Conservation (phyloP, 2,329 filamentous ascomycete genomes). For the Sporothrix protearum region DNA sequence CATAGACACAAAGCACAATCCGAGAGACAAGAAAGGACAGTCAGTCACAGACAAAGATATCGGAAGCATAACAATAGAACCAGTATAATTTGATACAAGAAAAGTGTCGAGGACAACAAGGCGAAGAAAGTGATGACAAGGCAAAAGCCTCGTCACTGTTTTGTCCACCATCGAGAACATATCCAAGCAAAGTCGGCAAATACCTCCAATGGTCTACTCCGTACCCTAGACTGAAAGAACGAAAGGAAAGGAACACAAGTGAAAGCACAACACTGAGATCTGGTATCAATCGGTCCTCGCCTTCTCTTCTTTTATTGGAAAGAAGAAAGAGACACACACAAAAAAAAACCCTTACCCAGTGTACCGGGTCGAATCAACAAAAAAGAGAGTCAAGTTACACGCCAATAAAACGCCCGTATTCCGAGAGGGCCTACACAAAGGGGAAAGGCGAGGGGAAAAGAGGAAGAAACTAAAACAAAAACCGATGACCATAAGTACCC, state of each 20-base stretch:
- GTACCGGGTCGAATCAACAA: not conserved
- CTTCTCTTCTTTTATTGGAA: not conserved
- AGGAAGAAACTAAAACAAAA: not conserved
- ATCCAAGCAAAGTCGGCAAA: not conserved
- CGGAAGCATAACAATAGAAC: not conserved
- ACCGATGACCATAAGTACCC: conserved; percentile 2
- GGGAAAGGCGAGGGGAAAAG: not conserved
- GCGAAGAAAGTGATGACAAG: not conserved
- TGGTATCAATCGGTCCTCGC: conserved; percentile 18
- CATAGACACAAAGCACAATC: not conserved
- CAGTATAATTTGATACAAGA: not conserved
- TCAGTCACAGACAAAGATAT: not conserved
- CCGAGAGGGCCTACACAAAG: not conserved
- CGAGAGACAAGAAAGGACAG: not conserved
- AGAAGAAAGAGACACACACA: not conserved
- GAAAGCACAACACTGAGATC: conserved; percentile 4
- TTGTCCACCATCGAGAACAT: not conserved
- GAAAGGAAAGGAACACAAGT: not conserved
- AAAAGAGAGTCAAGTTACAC: not conserved
- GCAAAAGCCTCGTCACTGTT: not conserved
- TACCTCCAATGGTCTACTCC: not conserved
- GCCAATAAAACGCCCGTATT: conserved; percentile 11
- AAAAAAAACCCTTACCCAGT: not conserved
- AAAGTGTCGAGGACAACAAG: not conserved
- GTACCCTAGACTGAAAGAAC: not conserved